Percentiles rank a stretch among this genome's conserved stretches.
Conservation (phyloP, 129 eudicot genomes). For the Lonicera japonica region DNA sequence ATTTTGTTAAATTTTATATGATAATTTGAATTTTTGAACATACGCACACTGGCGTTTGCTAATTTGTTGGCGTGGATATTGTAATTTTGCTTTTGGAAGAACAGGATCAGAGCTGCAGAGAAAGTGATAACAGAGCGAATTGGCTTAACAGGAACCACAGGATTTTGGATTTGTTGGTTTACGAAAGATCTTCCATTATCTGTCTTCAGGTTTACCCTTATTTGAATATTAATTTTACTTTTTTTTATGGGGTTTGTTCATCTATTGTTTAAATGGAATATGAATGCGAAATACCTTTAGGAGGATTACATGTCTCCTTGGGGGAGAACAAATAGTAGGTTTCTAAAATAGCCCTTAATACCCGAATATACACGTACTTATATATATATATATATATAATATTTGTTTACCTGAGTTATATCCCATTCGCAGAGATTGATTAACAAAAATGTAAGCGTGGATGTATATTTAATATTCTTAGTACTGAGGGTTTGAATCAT, state of each 20-base stretch:
- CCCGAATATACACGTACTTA: no score
- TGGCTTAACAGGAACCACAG: constrained; percentile 61
- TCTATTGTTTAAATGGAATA: no score
- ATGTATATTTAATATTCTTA: no score
- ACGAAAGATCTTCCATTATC: constrained; percentile 73
- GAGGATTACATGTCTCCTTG: not conserved
- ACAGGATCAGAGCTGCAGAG: constrained; percentile 65
- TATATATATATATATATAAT: no score
- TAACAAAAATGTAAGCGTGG: no score
- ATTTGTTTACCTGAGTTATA: no score
- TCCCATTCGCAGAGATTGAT: no score
- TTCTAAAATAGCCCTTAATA: no score
- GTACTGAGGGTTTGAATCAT: no score
- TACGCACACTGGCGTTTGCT: not conserved
- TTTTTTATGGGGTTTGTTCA: no score
- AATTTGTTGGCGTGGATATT: not conserved
- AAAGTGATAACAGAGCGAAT: constrained; percentile 49
- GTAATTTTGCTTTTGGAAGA: constrained; percentile 2
- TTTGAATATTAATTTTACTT: not conserved
- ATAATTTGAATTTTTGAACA: no score
- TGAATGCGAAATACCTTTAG: not conserved
- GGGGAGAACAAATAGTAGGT: no score
- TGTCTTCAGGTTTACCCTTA: constrained; percentile 67
- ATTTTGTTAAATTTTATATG: not conserved
- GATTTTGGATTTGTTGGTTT: constrained; percentile 70